A percentile compares a stretch with the other conserved stretches of the same genome.
These are phyloP conservation scores for Pleurotus eryngii DNA, from an alignment of 768 basidiomycete genomes.

Conservation along the genomic window DNA sequence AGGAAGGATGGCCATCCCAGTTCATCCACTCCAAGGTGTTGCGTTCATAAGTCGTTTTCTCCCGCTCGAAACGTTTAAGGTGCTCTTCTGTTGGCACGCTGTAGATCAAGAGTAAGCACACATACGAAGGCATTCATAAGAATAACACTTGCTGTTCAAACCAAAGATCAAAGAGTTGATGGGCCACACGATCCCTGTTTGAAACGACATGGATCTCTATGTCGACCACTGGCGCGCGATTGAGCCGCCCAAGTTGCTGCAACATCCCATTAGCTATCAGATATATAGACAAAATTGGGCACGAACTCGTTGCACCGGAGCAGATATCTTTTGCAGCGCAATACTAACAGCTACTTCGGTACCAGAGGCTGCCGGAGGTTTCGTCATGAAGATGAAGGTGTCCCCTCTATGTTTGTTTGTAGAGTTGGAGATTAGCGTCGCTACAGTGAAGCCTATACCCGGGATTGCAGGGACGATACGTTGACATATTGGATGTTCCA, in stretches of 20 bases:
- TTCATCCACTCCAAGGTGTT: slow-evolving; percentile 38
- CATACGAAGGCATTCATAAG: background rate
- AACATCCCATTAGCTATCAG: background rate
- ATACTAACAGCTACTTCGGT: slow-evolving; percentile 55
- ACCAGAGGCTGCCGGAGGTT: slow-evolving; percentile 40
- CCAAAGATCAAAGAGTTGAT: slow-evolving; percentile 66
- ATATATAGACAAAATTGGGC: no score
- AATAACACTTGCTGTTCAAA: slow-evolving; percentile 53
- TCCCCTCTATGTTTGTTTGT: slow-evolving; percentile 49
- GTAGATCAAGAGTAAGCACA: no score
- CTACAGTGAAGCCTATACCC: slow-evolving; percentile 58
- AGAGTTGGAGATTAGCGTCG: slow-evolving; percentile 56
- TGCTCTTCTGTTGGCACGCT: slow-evolving; percentile 48
- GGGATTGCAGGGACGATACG: slow-evolving; percentile 44
- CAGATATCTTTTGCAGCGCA: slow-evolving; percentile 60
- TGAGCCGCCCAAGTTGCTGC: slow-evolving; percentile 61
- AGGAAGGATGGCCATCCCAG: slow-evolving; percentile 30
- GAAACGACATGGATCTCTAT: slow-evolving; percentile 71
- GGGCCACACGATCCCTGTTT: slow-evolving; percentile 61
- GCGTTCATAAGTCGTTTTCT: slow-evolving; percentile 35
- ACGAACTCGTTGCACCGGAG: slow-evolving; percentile 44
- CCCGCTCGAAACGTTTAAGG: slow-evolving; percentile 44
- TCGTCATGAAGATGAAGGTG: slow-evolving; percentile 57
- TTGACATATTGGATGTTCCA: slow-evolving; percentile 43
- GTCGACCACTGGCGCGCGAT: slow-evolving; percentile 44